These are phyloP conservation scores for Cucurbitaria berberidis DNA, from an alignment of 2,329 filamentous ascomycete species.

Conservation along the genomic window DNA sequence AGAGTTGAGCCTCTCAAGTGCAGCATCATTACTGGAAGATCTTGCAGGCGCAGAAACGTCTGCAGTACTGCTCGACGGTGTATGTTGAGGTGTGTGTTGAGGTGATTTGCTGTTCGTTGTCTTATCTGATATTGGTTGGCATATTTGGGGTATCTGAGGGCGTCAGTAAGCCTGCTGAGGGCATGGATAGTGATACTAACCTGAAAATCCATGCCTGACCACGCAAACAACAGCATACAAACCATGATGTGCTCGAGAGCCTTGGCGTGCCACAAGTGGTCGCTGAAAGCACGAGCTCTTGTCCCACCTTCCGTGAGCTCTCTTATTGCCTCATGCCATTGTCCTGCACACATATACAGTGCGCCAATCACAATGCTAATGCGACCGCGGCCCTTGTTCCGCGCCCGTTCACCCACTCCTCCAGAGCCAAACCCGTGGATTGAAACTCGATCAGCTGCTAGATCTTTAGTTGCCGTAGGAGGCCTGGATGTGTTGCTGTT, in stretches of 20 bases:
- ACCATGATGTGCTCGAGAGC: slow-evolving; percentile 86
- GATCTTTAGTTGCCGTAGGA: slow-evolving; percentile 58
- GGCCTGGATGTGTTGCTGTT: slow-evolving; percentile 33
- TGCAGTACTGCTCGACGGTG: slow-evolving; percentile 46
- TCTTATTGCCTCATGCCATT: slow-evolving; percentile 86
- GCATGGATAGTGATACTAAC: slow-evolving; percentile 51
- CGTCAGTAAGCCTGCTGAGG: slow-evolving; percentile 7
- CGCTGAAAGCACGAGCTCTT: slow-evolving; percentile 78
- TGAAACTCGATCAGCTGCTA: slow-evolving; percentile 66
- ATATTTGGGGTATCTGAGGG: slow-evolving; percentile 59
- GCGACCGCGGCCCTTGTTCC: slow-evolving; percentile 80
- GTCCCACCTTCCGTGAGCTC: slow-evolving; percentile 82
- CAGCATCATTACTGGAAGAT: slow-evolving; percentile 48
- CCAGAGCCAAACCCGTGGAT: slow-evolving; percentile 68
- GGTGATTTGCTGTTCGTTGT: slow-evolving; percentile 51
- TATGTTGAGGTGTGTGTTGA: slow-evolving; percentile 43
- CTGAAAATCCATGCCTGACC: slow-evolving; percentile 82
- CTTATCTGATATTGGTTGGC: slow-evolving; percentile 59
- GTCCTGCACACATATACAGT: slow-evolving; percentile 84
- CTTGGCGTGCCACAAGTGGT: slow-evolving; percentile 98
- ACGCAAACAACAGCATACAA: slow-evolving; percentile 81
- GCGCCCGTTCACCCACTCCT: slow-evolving; percentile 76
- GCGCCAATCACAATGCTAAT: slow-evolving; percentile 81
- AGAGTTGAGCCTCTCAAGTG: slow-evolving; percentile 58
- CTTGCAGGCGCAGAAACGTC: slow-evolving; percentile 51